Evolutionary conservation across 2,329 filamentous ascomycete genomes (phyloP), one percentile per base, ranked within the genome.

Genomic region (Cercospora sojina): DNA sequence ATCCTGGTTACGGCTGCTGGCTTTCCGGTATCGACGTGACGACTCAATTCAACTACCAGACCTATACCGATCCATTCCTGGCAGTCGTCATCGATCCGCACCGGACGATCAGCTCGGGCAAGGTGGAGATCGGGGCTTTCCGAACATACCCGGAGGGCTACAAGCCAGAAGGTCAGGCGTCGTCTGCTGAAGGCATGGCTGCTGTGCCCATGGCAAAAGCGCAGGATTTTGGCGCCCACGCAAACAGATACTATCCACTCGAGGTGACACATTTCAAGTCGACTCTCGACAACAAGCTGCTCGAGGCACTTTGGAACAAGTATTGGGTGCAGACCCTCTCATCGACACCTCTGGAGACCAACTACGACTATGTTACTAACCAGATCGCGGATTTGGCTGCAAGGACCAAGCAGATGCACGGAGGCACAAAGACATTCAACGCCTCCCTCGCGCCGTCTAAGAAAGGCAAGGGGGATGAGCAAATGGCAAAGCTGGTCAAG

Each of bases 1-100:
- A 99, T 78, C 95, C 95, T 0, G 95, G 95, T 27, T 99, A 99
- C 78, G 95, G 95, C 53, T 99, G 95, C 84, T 99, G 95, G 95
- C 86, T 99, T 27, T 93, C 90, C 41, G 95, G 95, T 65, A 98
- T 99, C 79, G 95, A 99, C 77, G 95, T 99, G 61, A 85, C 85
- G 63, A 99, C 95, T 2, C 91, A 99, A 79, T 85, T 86, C 71
- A 88, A 90, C 75, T 93, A 97, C 80, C 95, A 99, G 81, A 83
- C 85, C 70, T 94, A 89, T 79, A 88, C 89, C 65, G 95, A 97
- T 74, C 95, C 95, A 1, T 98, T 97, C 80, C 87, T 97, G 60
- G 95, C 95, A 38, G 91, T 99, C 60, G 95, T 99, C 71, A 92
- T 99, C 70, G 95, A 99, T 78, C 95, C 95, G 0, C 92, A 99